These are phyloP conservation scores for Aspergillus coremiiformis DNA, from an alignment of 495 filamentous ascomycete species.

Conservation along the genomic window DNA sequence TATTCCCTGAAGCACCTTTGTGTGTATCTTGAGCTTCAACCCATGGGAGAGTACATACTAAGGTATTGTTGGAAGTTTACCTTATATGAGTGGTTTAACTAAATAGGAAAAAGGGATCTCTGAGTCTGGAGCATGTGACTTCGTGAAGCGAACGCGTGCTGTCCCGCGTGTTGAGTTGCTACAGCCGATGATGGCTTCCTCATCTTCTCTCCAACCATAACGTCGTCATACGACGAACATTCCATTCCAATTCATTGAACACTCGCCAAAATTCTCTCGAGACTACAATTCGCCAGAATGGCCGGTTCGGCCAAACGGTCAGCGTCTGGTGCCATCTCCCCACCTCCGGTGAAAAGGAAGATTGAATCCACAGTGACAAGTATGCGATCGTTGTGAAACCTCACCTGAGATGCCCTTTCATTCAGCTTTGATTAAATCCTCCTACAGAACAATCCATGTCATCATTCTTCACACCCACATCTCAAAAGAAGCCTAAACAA, in stretches of 20 bases:
- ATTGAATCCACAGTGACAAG: constrained; percentile 67
- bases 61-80: too few relatives aligned
- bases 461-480: constrained; percentile 83
- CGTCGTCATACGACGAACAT: neutral
- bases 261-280: constrained; percentile 6
- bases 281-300: constrained; percentile 22
- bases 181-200: neutral
- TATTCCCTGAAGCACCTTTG: too few relatives aligned
- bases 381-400: constrained; percentile 21
- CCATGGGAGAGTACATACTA: too few relatives aligned
- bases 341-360: constrained; percentile 48
- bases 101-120: neutral
- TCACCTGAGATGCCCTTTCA: neutral
- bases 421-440: neutral
- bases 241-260: neutral
- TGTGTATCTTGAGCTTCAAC: too few relatives aligned
- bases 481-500: constrained; percentile 74
- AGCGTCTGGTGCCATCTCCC: constrained; percentile 35
- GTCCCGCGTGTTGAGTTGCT: constrained; percentile 19
- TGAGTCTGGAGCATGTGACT: constrained; percentile 39
- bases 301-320: constrained; percentile 28
- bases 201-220: neutral
- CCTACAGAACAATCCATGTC: constrained; percentile 56
- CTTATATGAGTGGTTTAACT: too few relatives aligned
- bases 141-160: constrained; percentile 29